A percentile compares a stretch with the other conserved stretches of the same genome.
Evolutionary conservation across 495 filamentous ascomycete genomes (phyloP).

Genomic region (Hypoxylon intermedium): DNA sequence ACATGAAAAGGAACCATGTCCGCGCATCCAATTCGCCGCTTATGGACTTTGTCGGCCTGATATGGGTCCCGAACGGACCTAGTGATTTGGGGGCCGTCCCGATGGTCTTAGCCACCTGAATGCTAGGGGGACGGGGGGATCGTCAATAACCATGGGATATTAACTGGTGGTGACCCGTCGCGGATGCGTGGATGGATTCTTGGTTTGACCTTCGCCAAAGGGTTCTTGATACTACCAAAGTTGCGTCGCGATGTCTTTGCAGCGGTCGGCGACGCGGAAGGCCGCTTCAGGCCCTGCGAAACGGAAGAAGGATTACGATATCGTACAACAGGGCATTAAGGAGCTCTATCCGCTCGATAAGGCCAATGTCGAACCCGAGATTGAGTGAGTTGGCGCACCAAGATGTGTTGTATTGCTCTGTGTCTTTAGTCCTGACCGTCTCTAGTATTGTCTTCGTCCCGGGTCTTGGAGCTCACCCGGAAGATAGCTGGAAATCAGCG

Average conservation of each 20-base stretch:
- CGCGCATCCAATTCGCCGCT: slow-evolving; percentile 12
- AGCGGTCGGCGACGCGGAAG: slow-evolving; percentile 41
- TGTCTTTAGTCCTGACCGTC: slow-evolving; percentile 13
- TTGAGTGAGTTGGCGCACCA: slow-evolving; percentile 37
- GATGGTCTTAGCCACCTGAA: neutral
- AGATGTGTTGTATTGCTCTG: neutral
- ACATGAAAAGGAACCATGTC: slow-evolving; percentile 19
- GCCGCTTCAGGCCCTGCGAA: slow-evolving; percentile 33
- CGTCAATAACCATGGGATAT: slow-evolving; percentile 20
- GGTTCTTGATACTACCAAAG: neutral
- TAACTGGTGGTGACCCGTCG: slow-evolving; percentile 14
- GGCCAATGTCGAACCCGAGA: slow-evolving; percentile 32
- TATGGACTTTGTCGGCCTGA: slow-evolving; percentile 9
- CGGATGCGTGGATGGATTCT: neutral
- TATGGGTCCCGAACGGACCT: neutral
- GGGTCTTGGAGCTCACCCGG: slow-evolving; percentile 67
- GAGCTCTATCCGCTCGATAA: slow-evolving; percentile 43
- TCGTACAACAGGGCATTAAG: slow-evolving; percentile 41
- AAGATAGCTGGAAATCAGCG: slow-evolving; percentile 67
- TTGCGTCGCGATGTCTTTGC: slow-evolving; percentile 37
- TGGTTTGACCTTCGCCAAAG: slow-evolving; percentile 1
- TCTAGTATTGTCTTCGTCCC: slow-evolving; percentile 66
- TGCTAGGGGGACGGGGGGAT: neutral
- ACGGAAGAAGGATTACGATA: slow-evolving; percentile 41
- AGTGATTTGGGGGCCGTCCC: slow-evolving; percentile 15